Evolutionary conservation across 768 basidiomycete genomes (phyloP), one percentile per base, ranked within the genome.

Genomic region (Tulasnella sp.): DNA sequence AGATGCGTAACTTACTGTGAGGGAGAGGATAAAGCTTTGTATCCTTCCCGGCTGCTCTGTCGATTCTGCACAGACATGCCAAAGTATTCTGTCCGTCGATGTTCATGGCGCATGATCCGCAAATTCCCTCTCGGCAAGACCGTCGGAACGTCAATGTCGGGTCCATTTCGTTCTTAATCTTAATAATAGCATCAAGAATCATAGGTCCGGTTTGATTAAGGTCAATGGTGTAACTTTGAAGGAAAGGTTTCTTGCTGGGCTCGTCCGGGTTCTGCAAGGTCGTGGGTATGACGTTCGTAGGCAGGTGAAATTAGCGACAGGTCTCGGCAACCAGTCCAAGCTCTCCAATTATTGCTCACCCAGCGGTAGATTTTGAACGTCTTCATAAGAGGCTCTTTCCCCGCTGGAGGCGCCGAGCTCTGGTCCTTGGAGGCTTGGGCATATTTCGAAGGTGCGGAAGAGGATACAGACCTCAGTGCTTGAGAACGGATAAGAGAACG

Each of bases 321-420:
- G 36, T 67, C 14, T 38, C 22, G 45, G 71, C 76, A 77, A 31
- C 17, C 67, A 36, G 67, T 22, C 29, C 76, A 54, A 71, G 67
- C 75, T 78, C 45, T 42, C 54, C 29, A 70, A 36, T 72, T 25
- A 36, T 36, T 31, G 86, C 89, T 78, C 76, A 94, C 94, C 95
- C 97, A 99, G 83, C 97, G 93, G 86, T 99, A 99, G 79, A 99
- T 96, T 88, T 96, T 93, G 88, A 99, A 98, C 84, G 96, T 92
- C 86, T 99, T 99, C 81, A 91, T 86, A 79, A 92, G 82, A 22
- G 88, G 88, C 0, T 78, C 52, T 38, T 74, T 73, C 31, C 58
- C 72, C 25, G 77, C 45, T 58, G 77, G 71, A n/a, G 71, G 38
- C 22, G 54, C 54, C n/a, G 38, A 38, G 39, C 40, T 34, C 40